Base-by-base conservation (phyloP, 2,329 filamentous ascomycete genomes). In the Plectosphaerella plurivora region DNA sequence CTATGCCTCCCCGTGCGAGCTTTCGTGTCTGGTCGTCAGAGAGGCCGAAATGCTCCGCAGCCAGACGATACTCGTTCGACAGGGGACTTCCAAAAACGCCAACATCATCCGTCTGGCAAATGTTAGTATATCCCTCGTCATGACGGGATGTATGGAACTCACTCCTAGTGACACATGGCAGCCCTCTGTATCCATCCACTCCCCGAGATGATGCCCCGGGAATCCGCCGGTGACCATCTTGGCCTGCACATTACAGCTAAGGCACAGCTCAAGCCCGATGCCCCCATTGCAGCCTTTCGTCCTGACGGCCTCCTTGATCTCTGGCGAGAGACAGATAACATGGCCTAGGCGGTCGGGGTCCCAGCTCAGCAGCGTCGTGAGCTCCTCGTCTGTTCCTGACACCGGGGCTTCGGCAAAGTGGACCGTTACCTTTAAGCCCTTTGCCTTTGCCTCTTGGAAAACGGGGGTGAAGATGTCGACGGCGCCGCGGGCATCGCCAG, bases 161-260 rank as follows among this genome's bases (percentile, higher is more conserved):
- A 91, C 88, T 60, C 82, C 86, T 45, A 93, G 71, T 5, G 83
- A 82, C 45, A 93, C 77, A 4, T 80, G 76, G 49, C 80, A 82
- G 2, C 78, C 76, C 22, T 76, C 76, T 6, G 79, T 73, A 45
- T 73, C 71, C 69, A 71, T 77, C 89, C 89, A 94, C 61, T 83
- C 78, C 14, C 86, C 84, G 68, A 94, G 91, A 71, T 94, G 89
- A 67, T 94, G 89, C 47, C 83, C 83, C 53, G 78, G 74, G 55
- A 79, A 82, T 7, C 83, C 81, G 0, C 87, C 86, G 1, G 74
- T 70, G 49, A 87, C 84, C 82, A 94, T 84, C 58, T 83, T 84
- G 2, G 87, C 87, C 58, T 86, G 82, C 2, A 94, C 88, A 61
- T 94, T 94, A 67, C 89, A 93, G 58, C 85, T 90, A 55, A 94